A percentile compares a stretch with the other conserved stretches of the same genome.
These are phyloP conservation scores for Monosporascus sp. DNA, from an alignment of 2,329 filamentous ascomycete species.

Conservation along the genomic window DNA sequence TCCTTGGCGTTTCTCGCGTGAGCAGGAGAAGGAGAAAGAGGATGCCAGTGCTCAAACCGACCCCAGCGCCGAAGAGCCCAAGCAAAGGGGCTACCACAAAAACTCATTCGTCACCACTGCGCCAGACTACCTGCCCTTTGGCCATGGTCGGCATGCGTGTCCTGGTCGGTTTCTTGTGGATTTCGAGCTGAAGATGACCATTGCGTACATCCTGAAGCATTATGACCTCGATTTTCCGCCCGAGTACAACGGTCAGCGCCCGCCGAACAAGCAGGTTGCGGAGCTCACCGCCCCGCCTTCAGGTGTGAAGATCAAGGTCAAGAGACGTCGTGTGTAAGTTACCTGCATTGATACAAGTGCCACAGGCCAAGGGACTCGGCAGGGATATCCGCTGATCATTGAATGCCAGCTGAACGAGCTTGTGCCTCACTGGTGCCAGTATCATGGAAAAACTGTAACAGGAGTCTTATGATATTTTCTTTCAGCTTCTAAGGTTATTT, in stretches of 20 bases:
- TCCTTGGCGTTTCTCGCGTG: slow-evolving; percentile 36
- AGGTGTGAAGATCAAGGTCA: slow-evolving; percentile 12
- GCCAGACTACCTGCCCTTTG: slow-evolving; percentile 26
- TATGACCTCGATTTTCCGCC: slow-evolving; percentile 30
- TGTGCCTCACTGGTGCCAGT: no score
- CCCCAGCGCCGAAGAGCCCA: slow-evolving; percentile 20
- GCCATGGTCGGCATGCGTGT: slow-evolving; percentile 34
- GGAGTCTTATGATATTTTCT: no score
- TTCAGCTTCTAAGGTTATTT: no score
- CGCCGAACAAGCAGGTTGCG: slow-evolving; percentile 11
- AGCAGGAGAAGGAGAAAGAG: no score
- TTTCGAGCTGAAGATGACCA: slow-evolving; percentile 32
- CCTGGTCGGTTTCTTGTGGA: slow-evolving; percentile 34
- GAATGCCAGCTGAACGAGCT: no score
- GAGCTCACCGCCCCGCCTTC: slow-evolving; percentile 12
- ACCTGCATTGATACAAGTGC: no score
- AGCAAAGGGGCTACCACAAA: slow-evolving; percentile 12
- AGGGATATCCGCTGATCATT: no score
- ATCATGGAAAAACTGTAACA: no score
- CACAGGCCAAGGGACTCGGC: no score
- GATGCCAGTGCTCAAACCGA: no score
- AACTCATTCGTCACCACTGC: slow-evolving; percentile 28
- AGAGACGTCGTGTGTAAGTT: no score
- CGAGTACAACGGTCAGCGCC: slow-evolving; percentile 13
- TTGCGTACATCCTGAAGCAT: slow-evolving; percentile 19